These are phyloP conservation scores for Cyberlindnera americana DNA, from an alignment of 805 yeast species.

Conservation along the genomic window DNA sequence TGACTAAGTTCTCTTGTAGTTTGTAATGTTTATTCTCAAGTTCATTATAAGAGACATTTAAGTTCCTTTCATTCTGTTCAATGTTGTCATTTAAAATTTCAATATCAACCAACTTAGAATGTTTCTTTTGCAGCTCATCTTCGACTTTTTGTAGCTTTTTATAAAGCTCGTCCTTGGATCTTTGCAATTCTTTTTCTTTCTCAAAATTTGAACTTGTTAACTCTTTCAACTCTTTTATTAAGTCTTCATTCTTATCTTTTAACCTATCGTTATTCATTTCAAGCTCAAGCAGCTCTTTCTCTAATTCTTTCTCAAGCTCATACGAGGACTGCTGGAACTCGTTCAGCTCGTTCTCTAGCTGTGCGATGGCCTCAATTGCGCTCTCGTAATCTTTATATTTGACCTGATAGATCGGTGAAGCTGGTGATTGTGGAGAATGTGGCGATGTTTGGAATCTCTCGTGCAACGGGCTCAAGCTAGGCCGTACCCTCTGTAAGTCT, in stretches of 20 bases:
- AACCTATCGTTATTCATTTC: slow-evolving; percentile 25
- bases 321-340: slow-evolving; percentile 42
- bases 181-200: slow-evolving; percentile 26
- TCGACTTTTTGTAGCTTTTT: slow-evolving; percentile 25
- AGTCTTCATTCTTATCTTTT: slow-evolving; percentile 17
- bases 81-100: slow-evolving; percentile 42
- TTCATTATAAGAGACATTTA: slow-evolving; percentile 31
- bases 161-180: slow-evolving; percentile 20
- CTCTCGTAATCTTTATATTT: slow-evolving; percentile 28
- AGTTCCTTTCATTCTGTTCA: slow-evolving; percentile 39
- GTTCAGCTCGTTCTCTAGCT: slow-evolving; percentile 37
- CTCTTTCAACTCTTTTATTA: slow-evolving; percentile 26
- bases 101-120: slow-evolving; percentile 34
- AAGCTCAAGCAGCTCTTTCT: slow-evolving; percentile 36
- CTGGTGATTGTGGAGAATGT: slow-evolving; percentile 11
- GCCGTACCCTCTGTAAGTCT: slow-evolving; percentile 4
- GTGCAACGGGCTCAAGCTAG: slow-evolving; percentile 5
- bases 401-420: slow-evolving; percentile 19
- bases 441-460: slow-evolving; percentile 9
- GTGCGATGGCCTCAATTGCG: slow-evolving; percentile 35
- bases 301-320: slow-evolving; percentile 44
- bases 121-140: slow-evolving; percentile 30
- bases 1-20: slow-evolving; percentile 35
- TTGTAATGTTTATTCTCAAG: slow-evolving; percentile 34
- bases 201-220: slow-evolving; percentile 28